Evolutionary conservation across 1,139 yeast genomes (phyloP), one percentile per base, ranked within the genome.

Genomic region (Saccharomycopsis phalli): DNA sequence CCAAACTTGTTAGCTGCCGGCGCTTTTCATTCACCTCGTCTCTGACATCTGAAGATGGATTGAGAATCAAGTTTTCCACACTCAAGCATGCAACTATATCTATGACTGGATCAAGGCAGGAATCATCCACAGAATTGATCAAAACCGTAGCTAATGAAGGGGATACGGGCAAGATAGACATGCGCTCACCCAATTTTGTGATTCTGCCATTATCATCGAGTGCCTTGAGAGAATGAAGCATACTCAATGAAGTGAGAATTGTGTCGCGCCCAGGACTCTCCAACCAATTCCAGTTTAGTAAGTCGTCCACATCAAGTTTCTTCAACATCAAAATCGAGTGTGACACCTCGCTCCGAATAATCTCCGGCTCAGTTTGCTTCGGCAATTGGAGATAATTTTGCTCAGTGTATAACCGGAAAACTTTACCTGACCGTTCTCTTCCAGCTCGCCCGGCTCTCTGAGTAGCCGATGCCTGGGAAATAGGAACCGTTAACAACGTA

Each of bases 371-470:
- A 13, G 94, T 91, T 54, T 86, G 93, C 41, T 67, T 65, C 0
- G 83, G 79, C 33, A 93, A 62, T 43, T 69, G 66, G 14, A 58
- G 50, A 53, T 74, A 91, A 36, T 82, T 79, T 2, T 62, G 57
- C 53, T 88, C 97, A 42, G 82, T 77, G 57, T 81, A 93, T 29
- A 91, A 62, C 46, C 98, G 66, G 59, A 71, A 91, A 31, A 94
- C 87, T 58, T 88, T 91, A 39, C 99, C 99, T 32, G 82, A 76
- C 5, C 75, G 70, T 63, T 91, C 97, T 74, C 99, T 84, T 50
- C 99, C 99, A 21, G 98, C 98, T 69, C 99, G 83, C 58, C 99
- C 99, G 44, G 93, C 80, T 61, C 99, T 70, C 63, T 91, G 99
- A 34, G 81, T 74, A 0, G 98, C 98, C 31, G 95, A 82, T 0